Percentiles rank a stretch among this genome's conserved stretches.
Evolutionary conservation across 164 flowering plant species (phyloP).

Genomic region (Vitis riparia): DNA sequence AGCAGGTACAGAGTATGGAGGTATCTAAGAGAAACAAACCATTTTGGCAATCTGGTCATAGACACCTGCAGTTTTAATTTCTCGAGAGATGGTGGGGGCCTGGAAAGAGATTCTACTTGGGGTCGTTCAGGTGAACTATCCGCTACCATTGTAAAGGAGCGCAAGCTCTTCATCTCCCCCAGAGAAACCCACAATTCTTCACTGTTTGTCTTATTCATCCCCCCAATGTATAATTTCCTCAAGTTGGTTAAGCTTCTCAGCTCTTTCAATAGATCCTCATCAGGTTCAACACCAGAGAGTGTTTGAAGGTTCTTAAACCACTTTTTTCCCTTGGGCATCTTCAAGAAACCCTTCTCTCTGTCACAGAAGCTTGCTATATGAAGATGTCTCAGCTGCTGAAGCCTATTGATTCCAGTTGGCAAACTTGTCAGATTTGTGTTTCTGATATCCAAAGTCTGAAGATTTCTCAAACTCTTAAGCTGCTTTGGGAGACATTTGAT

Average conservation of each 20-base stretch:
- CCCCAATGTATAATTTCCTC: slow-evolving; percentile 12
- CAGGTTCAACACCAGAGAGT: slow-evolving; percentile 12
- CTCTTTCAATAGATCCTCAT: slow-evolving; percentile 15
- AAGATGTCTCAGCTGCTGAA: slow-evolving; percentile 8
- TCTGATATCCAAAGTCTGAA: not conserved
- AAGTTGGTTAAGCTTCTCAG: slow-evolving; percentile 9
- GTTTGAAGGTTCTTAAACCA: slow-evolving; percentile 7
- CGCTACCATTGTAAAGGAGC: slow-evolving; percentile 7
- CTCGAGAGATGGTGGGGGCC: slow-evolving; percentile 2
- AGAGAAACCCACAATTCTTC: slow-evolving; percentile 7
- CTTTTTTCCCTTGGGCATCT: slow-evolving; percentile 6
- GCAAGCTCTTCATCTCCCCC: slow-evolving; percentile 5
- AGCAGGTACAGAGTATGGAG: slow-evolving; percentile 14
- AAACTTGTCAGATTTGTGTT: not conserved
- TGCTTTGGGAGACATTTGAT: not conserved
- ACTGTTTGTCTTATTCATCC: slow-evolving; percentile 3
- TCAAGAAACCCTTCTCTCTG: slow-evolving; percentile 14
- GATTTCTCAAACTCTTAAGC: not conserved
- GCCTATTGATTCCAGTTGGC: slow-evolving; percentile 6
- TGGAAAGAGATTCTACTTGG: slow-evolving; percentile 3
- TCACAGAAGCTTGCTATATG: slow-evolving; percentile 11
- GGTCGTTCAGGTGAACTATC: slow-evolving; percentile 1
- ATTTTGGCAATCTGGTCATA: slow-evolving; percentile 10
- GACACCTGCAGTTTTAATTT: slow-evolving; percentile 10
- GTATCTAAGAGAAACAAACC: slow-evolving; percentile 12